phyloP scores from a whole-genome alignment of 768 basidiomycete genomes.

The Daedaleopsis nitida region DNA sequence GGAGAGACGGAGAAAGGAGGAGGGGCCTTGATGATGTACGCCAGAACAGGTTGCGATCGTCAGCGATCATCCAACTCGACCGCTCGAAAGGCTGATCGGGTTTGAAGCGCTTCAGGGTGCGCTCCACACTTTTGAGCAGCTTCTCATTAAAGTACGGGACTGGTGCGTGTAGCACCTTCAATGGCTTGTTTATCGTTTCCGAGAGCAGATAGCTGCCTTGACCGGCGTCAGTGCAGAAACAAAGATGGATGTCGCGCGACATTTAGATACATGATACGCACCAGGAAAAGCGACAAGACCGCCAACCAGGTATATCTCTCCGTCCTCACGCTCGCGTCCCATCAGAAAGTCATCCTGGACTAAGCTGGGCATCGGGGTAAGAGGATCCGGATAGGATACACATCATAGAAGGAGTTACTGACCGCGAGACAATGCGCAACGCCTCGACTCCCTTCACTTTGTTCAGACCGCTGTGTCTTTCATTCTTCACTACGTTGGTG shows the following conservation, averaged over 20 bases:
- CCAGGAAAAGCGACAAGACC: conserved; percentile 37
- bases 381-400: background rate
- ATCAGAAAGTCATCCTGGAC: conserved; percentile 40
- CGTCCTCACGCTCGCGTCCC: conserved; percentile 36
- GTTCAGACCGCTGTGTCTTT: conserved; percentile 16
- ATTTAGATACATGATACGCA: background rate
- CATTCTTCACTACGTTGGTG: conserved; percentile 33
- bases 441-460: conserved; percentile 30
- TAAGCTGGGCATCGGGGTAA: conserved; percentile 21
- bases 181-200: conserved; percentile 33
- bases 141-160: conserved; percentile 40
- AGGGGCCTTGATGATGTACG: conserved; percentile 27
- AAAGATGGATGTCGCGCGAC: background rate
- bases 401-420: background rate
- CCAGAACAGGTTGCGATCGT: conserved; percentile 32
- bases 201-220: conserved; percentile 37
- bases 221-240: background rate
- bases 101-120: conserved; percentile 37
- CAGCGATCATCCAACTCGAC: conserved; percentile 38
- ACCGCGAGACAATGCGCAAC: conserved; percentile 31
- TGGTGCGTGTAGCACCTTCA: conserved; percentile 29
- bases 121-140: conserved; percentile 36
- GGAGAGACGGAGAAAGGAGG: no score
- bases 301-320: conserved; percentile 38
- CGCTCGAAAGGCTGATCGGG: conserved; percentile 38